These are phyloP conservation scores for Ustilago shanxiensis DNA, from an alignment of 1,284 basidiomycete species.

Conservation along the genomic window DNA sequence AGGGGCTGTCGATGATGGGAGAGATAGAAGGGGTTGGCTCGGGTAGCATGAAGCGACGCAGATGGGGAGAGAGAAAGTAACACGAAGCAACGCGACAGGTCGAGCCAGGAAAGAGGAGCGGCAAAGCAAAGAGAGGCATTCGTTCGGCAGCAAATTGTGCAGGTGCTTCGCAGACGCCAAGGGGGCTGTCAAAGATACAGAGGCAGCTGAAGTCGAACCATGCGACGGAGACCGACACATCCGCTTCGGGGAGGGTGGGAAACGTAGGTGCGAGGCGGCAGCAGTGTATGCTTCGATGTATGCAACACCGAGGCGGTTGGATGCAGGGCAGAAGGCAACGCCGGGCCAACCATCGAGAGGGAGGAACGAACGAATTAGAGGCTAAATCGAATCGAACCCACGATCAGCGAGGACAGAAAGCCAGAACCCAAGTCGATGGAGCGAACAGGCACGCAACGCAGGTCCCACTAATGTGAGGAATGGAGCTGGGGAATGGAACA, in stretches of 20 bases:
- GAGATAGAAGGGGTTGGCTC: constrained; percentile 28
- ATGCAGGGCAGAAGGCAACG: constrained; percentile 14
- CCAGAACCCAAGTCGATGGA: neutral
- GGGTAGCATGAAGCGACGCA: constrained; percentile 24
- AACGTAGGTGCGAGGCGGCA: constrained; percentile 5
- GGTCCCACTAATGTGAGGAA: constrained; percentile 2
- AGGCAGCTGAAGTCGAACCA: neutral
- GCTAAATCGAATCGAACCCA: neutral
- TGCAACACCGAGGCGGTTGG: constrained; percentile 16
- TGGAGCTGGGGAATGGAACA: neutral
- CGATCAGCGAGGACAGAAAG: neutral
- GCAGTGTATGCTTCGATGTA: neutral
- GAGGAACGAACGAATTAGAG: constrained; percentile 1
- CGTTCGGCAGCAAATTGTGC: constrained; percentile 15
- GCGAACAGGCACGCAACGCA: constrained; percentile 10
- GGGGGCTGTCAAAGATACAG: constrained; percentile 14
- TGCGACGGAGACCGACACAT: constrained; percentile 6
- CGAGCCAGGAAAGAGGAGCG: neutral
- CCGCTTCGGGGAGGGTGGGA: constrained; percentile 42
- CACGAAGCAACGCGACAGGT: constrained; percentile 6
- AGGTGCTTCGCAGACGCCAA: constrained; percentile 11
- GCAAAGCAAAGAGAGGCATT: constrained; percentile 24
- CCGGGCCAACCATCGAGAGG: constrained; percentile 23
- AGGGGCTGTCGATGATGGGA: constrained; percentile 28
- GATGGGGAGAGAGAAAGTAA: constrained; percentile 1